Conservation (phyloP, 345 rosid species). For the Arabidopsis suecica region DNA sequence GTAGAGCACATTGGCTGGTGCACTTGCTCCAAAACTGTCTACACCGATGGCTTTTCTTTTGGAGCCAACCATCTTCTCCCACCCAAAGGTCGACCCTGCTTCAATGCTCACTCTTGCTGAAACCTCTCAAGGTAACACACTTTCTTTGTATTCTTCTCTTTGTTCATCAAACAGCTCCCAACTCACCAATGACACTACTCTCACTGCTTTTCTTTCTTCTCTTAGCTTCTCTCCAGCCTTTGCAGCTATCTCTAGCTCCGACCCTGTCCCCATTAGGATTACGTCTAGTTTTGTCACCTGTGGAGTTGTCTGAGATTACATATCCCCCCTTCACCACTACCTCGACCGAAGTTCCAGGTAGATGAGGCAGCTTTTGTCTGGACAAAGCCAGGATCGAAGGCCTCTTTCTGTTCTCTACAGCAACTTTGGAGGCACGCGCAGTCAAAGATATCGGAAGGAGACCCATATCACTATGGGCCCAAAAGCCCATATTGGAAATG, state of each 20-base stretch:
- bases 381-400: slow-evolving; percentile 89
- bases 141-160: slow-evolving; percentile 71
- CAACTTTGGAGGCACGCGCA: slow-evolving; percentile 87
- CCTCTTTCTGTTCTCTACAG: slow-evolving; percentile 70
- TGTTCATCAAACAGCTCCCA: slow-evolving; percentile 86
- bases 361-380: slow-evolving; percentile 81
- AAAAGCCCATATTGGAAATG: too few species aligned
- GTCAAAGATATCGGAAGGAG: slow-evolving; percentile 13
- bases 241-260: slow-evolving; percentile 85
- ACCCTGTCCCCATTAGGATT: slow-evolving; percentile 87
- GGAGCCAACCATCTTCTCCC: slow-evolving; percentile 72
- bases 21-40: slow-evolving; percentile 89
- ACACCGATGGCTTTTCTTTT: slow-evolving; percentile 80
- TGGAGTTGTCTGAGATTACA: slow-evolving; percentile 79
- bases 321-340: slow-evolving; percentile 92
- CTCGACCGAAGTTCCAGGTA: slow-evolving; percentile 81
- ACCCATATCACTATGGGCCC: too few species aligned
- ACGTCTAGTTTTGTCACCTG: slow-evolving; percentile 77
- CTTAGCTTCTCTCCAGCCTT: slow-evolving; percentile 80
- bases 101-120: slow-evolving; percentile 80
- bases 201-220: slow-evolving; percentile 81
- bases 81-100: slow-evolving; percentile 83
- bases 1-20: slow-evolving; percentile 77
- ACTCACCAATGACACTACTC: slow-evolving; percentile 86
- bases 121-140: slow-evolving; percentile 70